These are phyloP conservation scores for Parsonsia alboflavescens DNA, from an alignment of 257 asterid genomes.

Conservation along the genomic window DNA sequence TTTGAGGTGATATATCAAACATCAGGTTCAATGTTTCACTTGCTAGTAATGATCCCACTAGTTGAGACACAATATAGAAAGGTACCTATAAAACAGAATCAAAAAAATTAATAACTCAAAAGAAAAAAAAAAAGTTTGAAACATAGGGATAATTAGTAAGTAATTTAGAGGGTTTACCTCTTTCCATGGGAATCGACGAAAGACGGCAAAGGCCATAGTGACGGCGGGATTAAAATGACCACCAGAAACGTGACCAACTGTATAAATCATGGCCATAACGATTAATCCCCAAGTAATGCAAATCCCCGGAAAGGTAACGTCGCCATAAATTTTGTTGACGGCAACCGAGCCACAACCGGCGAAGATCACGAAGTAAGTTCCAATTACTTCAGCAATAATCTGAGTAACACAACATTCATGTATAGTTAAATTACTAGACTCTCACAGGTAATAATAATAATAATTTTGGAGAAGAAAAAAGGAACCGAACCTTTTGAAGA, in stretches of 20 bases:
- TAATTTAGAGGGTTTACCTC: slow-evolving; percentile 28
- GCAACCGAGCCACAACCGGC: slow-evolving; percentile 73
- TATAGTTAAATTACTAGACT: no score
- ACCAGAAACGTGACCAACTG: slow-evolving; percentile 78
- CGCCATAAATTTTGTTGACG: slow-evolving; percentile 49
- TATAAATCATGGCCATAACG: slow-evolving; percentile 64
- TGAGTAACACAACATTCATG: slow-evolving; percentile 5
- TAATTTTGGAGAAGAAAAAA: no score
- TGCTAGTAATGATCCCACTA: slow-evolving; percentile 60
- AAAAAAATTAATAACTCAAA: no score
- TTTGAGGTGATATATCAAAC: slow-evolving; percentile 40
- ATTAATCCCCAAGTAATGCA: slow-evolving; percentile 74
- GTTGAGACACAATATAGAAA: slow-evolving; percentile 41
- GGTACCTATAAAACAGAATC: slow-evolving; percentile 40
- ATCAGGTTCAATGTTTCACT: slow-evolving; percentile 44
- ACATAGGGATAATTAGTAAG: no score
- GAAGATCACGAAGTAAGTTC: slow-evolving; percentile 62
- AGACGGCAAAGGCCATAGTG: slow-evolving; percentile 48
- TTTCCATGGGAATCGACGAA: slow-evolving; percentile 60
- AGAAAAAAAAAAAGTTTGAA: no score
- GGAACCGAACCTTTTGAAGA: slow-evolving; percentile 41
- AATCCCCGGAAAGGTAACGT: slow-evolving; percentile 63
- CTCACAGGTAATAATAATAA: no score
- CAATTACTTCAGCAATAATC: slow-evolving; percentile 61
- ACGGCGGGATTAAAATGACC: slow-evolving; percentile 91